Evolutionary conservation across 2,329 filamentous ascomycete genomes (phyloP).

Genomic region (Penicillium aurantiogriseum): DNA sequence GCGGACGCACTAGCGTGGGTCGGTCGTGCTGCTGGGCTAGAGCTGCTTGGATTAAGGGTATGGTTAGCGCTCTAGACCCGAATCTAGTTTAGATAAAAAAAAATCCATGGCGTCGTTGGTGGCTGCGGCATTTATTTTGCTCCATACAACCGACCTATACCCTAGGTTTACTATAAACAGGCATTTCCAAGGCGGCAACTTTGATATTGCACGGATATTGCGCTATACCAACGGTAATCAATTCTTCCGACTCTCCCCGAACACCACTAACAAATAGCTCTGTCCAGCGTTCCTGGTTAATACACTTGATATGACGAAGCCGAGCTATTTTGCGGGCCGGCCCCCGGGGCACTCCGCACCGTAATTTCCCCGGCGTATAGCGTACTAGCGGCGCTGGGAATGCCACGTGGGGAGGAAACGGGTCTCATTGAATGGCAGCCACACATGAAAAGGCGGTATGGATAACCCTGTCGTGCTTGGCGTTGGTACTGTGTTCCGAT

Average conservation of each 20-base stretch:
- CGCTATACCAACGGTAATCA: constrained; percentile 1
- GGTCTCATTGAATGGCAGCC: constrained; percentile 13
- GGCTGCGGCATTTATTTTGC: not conserved
- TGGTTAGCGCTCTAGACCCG: not conserved
- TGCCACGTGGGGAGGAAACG: constrained; percentile 19
- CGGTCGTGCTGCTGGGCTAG: constrained; percentile 3
- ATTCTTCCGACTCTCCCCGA: constrained; percentile 1
- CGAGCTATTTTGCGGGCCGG: constrained; percentile 7
- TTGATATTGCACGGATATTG: constrained; percentile 4
- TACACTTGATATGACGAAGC: not conserved
- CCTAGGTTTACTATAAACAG: not conserved
- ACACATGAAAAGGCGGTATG: constrained; percentile 18
- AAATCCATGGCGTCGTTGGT: not conserved
- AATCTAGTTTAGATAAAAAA: not conserved
- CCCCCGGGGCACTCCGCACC: not conserved
- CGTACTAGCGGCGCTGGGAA: constrained; percentile 1
- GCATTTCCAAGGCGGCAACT: not conserved
- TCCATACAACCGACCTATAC: not conserved
- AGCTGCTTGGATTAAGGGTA: not conserved
- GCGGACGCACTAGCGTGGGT: not conserved
- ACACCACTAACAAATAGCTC: not conserved
- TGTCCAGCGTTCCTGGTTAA: constrained; percentile 1
- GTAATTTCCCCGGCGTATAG: not conserved
- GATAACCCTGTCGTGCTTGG: constrained; percentile 7
- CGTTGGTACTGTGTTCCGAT: not conserved